Evolutionary conservation across 164 flowering plant species (phyloP), one percentile per base, ranked within the genome.

Genomic region (Liquidambar formosana): DNA sequence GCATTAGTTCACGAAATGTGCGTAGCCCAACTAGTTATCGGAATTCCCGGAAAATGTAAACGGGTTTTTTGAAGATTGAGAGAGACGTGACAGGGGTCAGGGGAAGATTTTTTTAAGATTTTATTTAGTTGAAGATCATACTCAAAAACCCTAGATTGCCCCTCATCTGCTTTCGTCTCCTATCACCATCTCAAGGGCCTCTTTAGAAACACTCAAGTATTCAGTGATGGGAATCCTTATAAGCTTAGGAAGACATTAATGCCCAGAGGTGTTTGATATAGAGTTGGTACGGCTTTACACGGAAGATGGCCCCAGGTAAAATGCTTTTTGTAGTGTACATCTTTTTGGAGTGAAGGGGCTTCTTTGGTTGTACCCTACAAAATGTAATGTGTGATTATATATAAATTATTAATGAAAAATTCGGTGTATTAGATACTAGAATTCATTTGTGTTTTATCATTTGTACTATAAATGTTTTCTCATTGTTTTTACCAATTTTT

Each of bases 1-100:
- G 99, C 80, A 76, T 91, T 67, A 74, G 89, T 72, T 85, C 97
- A 47, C 78, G 77, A 48, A 78, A 62, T 60, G 79, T 77, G 16
- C 66, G 82, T 16, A 82, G 87, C 75, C 83, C 94, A 41, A n/a
- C 89, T 26, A 76, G 69, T 57, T 49, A 53, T 19, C 72, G 67
- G 49, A 76, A 59, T 65, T 66, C 85, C 27, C 80, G 75, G 65
- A 86, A 77, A 64, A 19, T 70, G 64, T 82, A 83, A 43, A 16
- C 3, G 28, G 48, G 26, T 26, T 23, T 43, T 64, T 71, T 45
- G 23, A 64, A 60, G 62, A 44, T 49, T 45, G 21, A 16, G 28
- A 46, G 18, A 51, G 46, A 44, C 38, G 51, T 11, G 43, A 73
- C 11, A 15, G 18, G 38, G 22, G 62, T 61, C 18, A 60, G 46